Conservation (phyloP, 345 rosid species). For the Heritiera littoralis region DNA sequence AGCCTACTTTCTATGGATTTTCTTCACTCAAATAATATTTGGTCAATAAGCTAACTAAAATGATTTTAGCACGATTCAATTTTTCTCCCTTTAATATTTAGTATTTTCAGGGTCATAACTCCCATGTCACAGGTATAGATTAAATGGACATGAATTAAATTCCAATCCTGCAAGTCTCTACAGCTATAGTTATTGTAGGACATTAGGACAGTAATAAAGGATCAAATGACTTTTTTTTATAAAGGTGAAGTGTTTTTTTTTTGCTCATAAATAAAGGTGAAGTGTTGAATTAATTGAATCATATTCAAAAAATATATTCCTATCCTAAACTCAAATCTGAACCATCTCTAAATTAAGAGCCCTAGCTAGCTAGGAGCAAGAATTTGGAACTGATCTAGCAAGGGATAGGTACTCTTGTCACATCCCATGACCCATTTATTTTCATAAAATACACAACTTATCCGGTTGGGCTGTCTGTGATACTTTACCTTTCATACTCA, state of each 20-base stretch:
- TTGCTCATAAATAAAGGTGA: neutral
- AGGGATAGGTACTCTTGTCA: no score
- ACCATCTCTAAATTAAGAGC: neutral
- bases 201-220: neutral
- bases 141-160: neutral
- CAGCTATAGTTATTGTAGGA: neutral
- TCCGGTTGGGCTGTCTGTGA: no score
- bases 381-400: no score
- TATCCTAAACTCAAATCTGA: neutral
- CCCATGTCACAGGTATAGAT: neutral
- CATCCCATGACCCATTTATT: no score
- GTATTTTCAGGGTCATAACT: neutral
- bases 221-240: neutral
- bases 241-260: neutral
- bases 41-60: neutral
- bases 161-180: neutral
- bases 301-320: neutral
- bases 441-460: no score
- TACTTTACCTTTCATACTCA: no score
- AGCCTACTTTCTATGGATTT: neutral
- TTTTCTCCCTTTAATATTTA: neutral
- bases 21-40: neutral
- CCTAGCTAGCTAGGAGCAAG: neutral
- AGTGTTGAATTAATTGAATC: neutral
- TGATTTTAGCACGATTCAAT: neutral